A percentile compares a stretch with the other conserved stretches of the same genome.
Evolutionary conservation across 805 yeast species (phyloP).

Genomic region (Candida succiphila): DNA sequence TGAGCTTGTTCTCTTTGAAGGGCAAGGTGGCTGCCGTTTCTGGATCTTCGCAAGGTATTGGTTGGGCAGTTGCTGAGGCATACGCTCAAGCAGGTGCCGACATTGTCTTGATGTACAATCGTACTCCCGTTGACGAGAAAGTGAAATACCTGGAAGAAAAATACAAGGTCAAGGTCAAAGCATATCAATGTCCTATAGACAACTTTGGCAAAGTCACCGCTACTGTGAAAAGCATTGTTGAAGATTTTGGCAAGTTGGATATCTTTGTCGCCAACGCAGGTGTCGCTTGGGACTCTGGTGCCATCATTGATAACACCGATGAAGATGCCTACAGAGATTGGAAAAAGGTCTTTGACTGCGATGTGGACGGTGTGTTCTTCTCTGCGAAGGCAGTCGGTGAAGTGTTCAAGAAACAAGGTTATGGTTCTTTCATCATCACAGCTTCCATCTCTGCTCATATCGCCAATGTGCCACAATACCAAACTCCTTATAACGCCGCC

Average conservation of each 20-base stretch:
- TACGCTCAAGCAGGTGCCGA: slow-evolving; percentile 85
- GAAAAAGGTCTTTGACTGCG: slow-evolving; percentile 64
- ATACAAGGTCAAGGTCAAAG: slow-evolving; percentile 53
- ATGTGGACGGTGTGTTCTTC: slow-evolving; percentile 73
- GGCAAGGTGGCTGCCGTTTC: slow-evolving; percentile 82
- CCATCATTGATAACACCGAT: slow-evolving; percentile 27
- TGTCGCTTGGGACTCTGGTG: slow-evolving; percentile 68
- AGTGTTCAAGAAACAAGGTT: slow-evolving; percentile 61
- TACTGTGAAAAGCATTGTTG: slow-evolving; percentile 38
- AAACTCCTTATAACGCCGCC: slow-evolving; percentile 78
- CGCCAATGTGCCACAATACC: slow-evolving; percentile 79
- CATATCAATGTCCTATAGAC: slow-evolving; percentile 53
- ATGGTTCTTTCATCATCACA: slow-evolving; percentile 74
- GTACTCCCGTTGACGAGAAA: slow-evolving; percentile 52
- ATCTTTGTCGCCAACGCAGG: slow-evolving; percentile 89
- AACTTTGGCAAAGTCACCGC: slow-evolving; percentile 38
- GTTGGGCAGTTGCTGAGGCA: slow-evolving; percentile 72
- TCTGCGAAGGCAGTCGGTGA: slow-evolving; percentile 68
- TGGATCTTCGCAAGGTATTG: slow-evolving; percentile 82
- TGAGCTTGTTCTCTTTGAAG: slow-evolving; percentile 65
- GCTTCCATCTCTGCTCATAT: slow-evolving; percentile 88
- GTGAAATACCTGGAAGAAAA: slow-evolving; percentile 45
- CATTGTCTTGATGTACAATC: slow-evolving; percentile 60
- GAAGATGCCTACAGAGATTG: slow-evolving; percentile 48
- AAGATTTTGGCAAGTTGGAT: slow-evolving; percentile 75